These are phyloP conservation scores for Cornus florida DNA, from an alignment of 148 eudicot genomes.

Conservation along the genomic window DNA sequence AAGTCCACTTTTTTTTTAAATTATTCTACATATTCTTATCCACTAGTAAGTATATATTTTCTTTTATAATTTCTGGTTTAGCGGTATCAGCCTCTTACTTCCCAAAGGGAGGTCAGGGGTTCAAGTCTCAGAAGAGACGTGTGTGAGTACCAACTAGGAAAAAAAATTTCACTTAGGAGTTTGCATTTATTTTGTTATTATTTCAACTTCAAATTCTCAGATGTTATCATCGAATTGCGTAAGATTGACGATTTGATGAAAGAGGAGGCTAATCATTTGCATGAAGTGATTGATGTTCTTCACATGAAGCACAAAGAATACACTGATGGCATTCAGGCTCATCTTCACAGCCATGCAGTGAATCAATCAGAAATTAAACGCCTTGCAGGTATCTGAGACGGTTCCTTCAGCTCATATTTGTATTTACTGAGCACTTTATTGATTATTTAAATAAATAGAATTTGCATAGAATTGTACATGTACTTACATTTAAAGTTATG, in stretches of 20 bases:
- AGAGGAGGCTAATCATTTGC: conserved; percentile 61
- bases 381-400: conserved; percentile 51
- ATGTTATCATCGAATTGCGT: conserved; percentile 39
- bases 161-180: neutral
- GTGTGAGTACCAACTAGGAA: too few relatives aligned
- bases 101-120: too few relatives aligned
- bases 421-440: neutral
- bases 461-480: neutral
- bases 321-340: conserved; percentile 54
- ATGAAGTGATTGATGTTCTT: conserved; percentile 57
- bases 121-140: too few relatives aligned
- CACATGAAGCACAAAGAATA: conserved; percentile 71
- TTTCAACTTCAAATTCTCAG: conserved; percentile 36
- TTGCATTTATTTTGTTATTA: neutral
- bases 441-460: neutral
- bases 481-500: neutral
- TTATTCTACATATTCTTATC: neutral
- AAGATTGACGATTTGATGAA: conserved; percentile 59
- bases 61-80: neutral
- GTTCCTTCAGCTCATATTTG: conserved; percentile 4
- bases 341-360: conserved; percentile 46
- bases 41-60: neutral
- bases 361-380: conserved; percentile 75
- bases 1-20: neutral
- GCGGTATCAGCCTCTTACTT: too few relatives aligned